A percentile compares a stretch with the other conserved stretches of the same genome.
These are phyloP conservation scores for Boeremia lycopersici DNA, from an alignment of 2,329 filamentous ascomycete species.

Conservation along the genomic window DNA sequence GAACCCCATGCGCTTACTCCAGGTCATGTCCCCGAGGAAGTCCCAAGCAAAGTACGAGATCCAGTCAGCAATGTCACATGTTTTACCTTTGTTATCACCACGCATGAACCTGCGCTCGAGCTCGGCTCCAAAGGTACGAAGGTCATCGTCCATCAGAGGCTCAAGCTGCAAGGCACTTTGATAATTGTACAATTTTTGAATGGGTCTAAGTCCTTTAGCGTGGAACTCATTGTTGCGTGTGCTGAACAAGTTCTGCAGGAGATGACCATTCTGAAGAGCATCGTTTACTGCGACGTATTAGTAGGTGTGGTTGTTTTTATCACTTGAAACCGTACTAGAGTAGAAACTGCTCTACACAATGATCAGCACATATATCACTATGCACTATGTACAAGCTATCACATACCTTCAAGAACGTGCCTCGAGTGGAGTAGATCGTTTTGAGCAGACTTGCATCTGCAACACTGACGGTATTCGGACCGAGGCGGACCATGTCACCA, in stretches of 20 bases:
- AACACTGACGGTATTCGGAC: conserved; percentile 39
- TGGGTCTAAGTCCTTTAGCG: conserved; percentile 29
- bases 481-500: conserved; percentile 37
- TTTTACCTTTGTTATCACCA: conserved; percentile 31
- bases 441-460: conserved; percentile 39
- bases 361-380: not conserved
- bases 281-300: conserved; percentile 31
- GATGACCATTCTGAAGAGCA: conserved; percentile 37
- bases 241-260: conserved; percentile 42
- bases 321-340: conserved; percentile 1
- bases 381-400: not conserved
- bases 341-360: conserved; percentile 38
- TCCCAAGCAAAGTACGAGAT: conserved; percentile 40
- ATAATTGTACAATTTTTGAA: conserved; percentile 40
- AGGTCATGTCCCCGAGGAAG: conserved; percentile 50
- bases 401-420: conserved; percentile 40
- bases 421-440: conserved; percentile 41
- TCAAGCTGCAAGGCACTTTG: conserved; percentile 35
- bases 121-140: conserved; percentile 27
- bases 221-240: conserved; percentile 42
- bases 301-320: not conserved
- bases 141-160: conserved; percentile 33
- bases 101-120: conserved; percentile 37
- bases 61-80: conserved; percentile 42
- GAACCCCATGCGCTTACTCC: conserved; percentile 51